Percentiles rank a stretch among this genome's conserved stretches.
Evolutionary conservation across 805 yeast species (phyloP).

Genomic region (Sugiyamaella chiloensis): DNA sequence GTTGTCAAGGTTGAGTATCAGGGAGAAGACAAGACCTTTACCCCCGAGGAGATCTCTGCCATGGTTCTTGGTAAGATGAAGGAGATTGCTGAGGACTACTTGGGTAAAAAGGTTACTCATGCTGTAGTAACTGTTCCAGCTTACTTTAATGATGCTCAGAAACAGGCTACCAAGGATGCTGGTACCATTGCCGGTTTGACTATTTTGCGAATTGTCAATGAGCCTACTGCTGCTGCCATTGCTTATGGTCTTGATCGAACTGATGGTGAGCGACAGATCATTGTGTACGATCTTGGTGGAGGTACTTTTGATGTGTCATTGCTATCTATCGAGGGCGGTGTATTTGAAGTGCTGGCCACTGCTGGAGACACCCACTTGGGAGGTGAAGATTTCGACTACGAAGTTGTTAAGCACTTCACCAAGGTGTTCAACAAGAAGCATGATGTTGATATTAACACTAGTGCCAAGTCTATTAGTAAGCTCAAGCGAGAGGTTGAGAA

Average conservation of each 20-base stretch:
- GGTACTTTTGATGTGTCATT: slow-evolving; percentile 95
- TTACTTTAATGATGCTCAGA: slow-evolving; percentile 88
- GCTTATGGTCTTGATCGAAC: slow-evolving; percentile 88
- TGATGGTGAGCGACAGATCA: slow-evolving; percentile 80
- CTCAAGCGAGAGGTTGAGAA: slow-evolving; percentile 97
- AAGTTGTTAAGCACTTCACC: slow-evolving; percentile 82
- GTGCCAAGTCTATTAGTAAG: slow-evolving; percentile 85
- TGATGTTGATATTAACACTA: slow-evolving; percentile 74
- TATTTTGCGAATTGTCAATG: slow-evolving; percentile 84
- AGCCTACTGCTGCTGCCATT: slow-evolving; percentile 97
- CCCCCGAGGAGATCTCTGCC: slow-evolving; percentile 91
- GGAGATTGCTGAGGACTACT: slow-evolving; percentile 84
- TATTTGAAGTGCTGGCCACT: slow-evolving; percentile 88
- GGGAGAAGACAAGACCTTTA: slow-evolving; percentile 72
- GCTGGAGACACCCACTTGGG: slow-evolving; percentile 97
- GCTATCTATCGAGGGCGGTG: slow-evolving; percentile 84
- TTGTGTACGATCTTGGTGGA: slow-evolving; percentile 95
- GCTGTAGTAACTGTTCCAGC: slow-evolving; percentile 95
- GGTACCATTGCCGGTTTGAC: slow-evolving; percentile 89
- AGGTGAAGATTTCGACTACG: slow-evolving; percentile 94
- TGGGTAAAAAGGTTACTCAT: slow-evolving; percentile 79
- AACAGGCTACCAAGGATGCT: slow-evolving; percentile 92
- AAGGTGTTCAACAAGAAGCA: slow-evolving; percentile 88
- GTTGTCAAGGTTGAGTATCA: slow-evolving; percentile 69
- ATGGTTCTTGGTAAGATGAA: slow-evolving; percentile 92